These are phyloP conservation scores for Psilocybe cubensis DNA, from an alignment of 768 basidiomycete species.

Conservation along the genomic window DNA sequence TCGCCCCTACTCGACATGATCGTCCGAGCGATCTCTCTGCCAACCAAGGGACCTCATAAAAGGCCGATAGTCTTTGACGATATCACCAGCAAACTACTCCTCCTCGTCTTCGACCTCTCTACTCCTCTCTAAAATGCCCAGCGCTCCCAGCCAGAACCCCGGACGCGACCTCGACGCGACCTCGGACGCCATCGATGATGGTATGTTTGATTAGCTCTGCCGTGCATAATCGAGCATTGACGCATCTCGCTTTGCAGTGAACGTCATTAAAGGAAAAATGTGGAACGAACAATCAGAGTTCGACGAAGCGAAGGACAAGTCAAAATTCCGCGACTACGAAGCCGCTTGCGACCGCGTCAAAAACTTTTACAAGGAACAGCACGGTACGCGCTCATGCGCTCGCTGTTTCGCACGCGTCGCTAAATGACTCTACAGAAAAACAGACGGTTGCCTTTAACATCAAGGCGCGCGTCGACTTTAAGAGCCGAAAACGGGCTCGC, in stretches of 20 bases:
- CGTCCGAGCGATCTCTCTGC: background rate
- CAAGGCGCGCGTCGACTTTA: constrained; percentile 74
- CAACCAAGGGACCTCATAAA: constrained; percentile 14
- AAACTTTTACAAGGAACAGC: constrained; percentile 78
- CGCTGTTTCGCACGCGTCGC: background rate
- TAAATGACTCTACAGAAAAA: constrained; percentile 55
- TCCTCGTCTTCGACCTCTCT: constrained; percentile 1
- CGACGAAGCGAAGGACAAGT: constrained; percentile 67
- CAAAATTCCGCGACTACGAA: constrained; percentile 73
- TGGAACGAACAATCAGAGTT: constrained; percentile 65
- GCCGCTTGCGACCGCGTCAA: constrained; percentile 79
- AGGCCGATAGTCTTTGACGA: constrained; percentile 13
- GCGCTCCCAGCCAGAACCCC: constrained; percentile 17
- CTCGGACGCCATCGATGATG: constrained; percentile 54
- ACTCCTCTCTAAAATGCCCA: constrained; percentile 25
- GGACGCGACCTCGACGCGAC: constrained; percentile 44
- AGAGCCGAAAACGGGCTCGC: constrained; percentile 63
- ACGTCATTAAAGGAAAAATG: constrained; percentile 62
- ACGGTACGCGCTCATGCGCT: constrained; percentile 45
- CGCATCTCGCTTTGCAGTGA: constrained; percentile 47
- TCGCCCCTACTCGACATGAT: constrained; percentile 9
- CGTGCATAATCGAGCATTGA: background rate
- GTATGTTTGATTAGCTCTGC: constrained; percentile 23
- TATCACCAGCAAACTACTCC: constrained; percentile 17
- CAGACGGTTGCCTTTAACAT: constrained; percentile 89